Percentiles rank a stretch among this genome's conserved stretches.
Conservation (phyloP, 2,329 filamentous ascomycete species). For the Xylaria sp. region DNA sequence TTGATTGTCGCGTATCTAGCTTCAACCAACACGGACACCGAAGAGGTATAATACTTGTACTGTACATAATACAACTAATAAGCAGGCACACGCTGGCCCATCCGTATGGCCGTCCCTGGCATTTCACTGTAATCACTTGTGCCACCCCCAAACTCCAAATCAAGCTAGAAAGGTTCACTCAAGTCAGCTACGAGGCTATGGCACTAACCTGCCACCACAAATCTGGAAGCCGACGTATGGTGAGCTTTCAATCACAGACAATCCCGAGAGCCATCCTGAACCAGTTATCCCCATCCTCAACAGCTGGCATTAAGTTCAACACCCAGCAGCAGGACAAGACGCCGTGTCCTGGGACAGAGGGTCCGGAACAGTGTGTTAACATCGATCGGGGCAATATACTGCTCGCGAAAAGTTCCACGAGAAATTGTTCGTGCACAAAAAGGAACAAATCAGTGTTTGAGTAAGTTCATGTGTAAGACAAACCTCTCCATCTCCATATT, state of each 20-base stretch:
- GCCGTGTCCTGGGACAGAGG: background rate
- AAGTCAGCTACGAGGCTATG: slow-evolving; percentile 6
- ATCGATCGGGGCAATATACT: background rate
- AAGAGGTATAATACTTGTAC: slow-evolving; percentile 31
- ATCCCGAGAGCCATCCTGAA: background rate
- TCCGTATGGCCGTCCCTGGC: slow-evolving; percentile 1
- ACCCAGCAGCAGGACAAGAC: background rate
- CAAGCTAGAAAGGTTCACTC: slow-evolving; percentile 21
- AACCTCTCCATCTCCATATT: slow-evolving; percentile 82
- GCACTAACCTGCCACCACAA: background rate
- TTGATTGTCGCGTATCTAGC: slow-evolving; percentile 1
- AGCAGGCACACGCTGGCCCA: slow-evolving; percentile 10
- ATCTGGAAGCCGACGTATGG: background rate
- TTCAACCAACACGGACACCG: background rate
- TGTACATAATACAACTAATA: slow-evolving; percentile 27
- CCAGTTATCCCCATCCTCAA: background rate
- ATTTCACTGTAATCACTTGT: slow-evolving; percentile 15
- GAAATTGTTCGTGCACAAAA: background rate
- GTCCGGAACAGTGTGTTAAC: slow-evolving; percentile 3
- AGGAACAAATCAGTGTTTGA: slow-evolving; percentile 41
- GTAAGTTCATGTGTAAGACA: slow-evolving; percentile 78
- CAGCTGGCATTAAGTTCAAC: background rate
- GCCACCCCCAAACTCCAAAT: slow-evolving; percentile 27
- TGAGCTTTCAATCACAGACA: background rate
- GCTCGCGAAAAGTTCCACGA: background rate